These are phyloP conservation scores for Euclidium syriacum DNA, from an alignment of 345 rosid species.

Conservation along the genomic window DNA sequence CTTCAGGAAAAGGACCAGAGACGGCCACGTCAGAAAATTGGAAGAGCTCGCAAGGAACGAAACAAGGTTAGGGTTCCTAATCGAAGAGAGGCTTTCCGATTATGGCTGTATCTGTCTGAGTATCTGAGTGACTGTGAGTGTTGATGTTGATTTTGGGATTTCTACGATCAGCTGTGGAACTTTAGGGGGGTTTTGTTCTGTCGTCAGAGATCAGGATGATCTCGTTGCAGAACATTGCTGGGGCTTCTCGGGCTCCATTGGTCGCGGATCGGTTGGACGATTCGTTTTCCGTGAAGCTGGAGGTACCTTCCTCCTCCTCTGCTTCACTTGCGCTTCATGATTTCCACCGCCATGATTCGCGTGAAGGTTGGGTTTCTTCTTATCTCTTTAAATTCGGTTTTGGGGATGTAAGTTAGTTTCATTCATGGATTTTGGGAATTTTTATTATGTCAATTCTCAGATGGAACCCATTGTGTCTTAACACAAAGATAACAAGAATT, in stretches of 20 bases:
- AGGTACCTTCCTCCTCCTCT: neutral
- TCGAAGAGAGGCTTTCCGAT: neutral
- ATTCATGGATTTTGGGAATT: neutral
- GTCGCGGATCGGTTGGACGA: neutral
- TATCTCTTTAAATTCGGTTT: neutral
- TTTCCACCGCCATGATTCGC: neutral
- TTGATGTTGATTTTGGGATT: neutral
- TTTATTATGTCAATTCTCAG: neutral
- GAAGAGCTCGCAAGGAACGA: neutral
- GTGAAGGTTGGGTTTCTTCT: neutral
- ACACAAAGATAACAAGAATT: neutral
- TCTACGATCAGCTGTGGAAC: neutral
- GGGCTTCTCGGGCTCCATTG: neutral
- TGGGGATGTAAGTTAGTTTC: neutral
- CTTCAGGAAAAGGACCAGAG: neutral
- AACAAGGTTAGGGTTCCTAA: neutral
- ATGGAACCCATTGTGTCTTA: neutral
- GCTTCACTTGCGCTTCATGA: neutral
- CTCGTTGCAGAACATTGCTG: neutral
- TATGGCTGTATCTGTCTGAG: too few species aligned
- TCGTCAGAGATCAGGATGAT: neutral
- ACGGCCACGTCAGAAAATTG: neutral
- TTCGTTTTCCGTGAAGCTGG: neutral
- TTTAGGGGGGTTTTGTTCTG: neutral
- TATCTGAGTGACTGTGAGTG: too few species aligned